phyloP scores from a whole-genome alignment of 768 basidiomycete genomes.

The Rhodotorula paludigena region DNA sequence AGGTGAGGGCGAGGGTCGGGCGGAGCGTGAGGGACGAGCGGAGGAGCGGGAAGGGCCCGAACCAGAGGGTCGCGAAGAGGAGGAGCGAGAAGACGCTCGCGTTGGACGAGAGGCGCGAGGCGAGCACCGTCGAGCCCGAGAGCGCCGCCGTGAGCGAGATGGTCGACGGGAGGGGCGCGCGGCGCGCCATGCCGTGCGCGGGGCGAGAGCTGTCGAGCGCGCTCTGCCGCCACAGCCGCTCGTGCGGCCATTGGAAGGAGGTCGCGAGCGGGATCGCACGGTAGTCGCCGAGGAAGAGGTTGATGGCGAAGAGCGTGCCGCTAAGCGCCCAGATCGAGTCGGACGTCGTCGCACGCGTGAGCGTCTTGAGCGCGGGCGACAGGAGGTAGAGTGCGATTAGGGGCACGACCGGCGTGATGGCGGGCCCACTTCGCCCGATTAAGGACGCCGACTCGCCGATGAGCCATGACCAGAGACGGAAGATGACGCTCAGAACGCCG shows the following conservation, averaged over 20 bases:
- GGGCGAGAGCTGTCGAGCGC: neutral
- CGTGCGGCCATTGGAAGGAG: neutral
- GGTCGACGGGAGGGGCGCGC: conserved; percentile 39
- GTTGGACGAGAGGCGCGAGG: conserved; percentile 78
- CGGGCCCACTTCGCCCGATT: conserved; percentile 46
- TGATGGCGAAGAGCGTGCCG: conserved; percentile 67
- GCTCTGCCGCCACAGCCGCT: neutral
- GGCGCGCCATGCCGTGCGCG: neutral
- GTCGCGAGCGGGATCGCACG: conserved; percentile 44
- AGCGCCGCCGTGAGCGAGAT: conserved; percentile 63
- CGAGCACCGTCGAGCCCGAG: conserved; percentile 85
- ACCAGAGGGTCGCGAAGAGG: conserved; percentile 72
- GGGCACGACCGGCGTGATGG: conserved; percentile 57
- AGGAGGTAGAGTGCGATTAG: conserved; percentile 83
- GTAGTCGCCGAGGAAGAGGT: conserved; percentile 79
- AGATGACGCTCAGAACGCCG: conserved; percentile 55
- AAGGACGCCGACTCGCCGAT: neutral
- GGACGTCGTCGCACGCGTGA: conserved; percentile 90
- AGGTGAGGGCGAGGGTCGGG: conserved; percentile 53
- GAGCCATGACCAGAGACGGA: conserved; percentile 20
- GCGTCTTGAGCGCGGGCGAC: conserved; percentile 81
- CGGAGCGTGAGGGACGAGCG: conserved; percentile 45
- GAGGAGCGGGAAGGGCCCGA: conserved; percentile 73
- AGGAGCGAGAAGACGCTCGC: conserved; percentile 82
- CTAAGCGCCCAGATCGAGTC: conserved; percentile 96